Percentiles rank a stretch among this genome's conserved stretches.
phyloP scores from a whole-genome alignment of 1,284 basidiomycete genomes.

The Blastosporella zonata region DNA sequence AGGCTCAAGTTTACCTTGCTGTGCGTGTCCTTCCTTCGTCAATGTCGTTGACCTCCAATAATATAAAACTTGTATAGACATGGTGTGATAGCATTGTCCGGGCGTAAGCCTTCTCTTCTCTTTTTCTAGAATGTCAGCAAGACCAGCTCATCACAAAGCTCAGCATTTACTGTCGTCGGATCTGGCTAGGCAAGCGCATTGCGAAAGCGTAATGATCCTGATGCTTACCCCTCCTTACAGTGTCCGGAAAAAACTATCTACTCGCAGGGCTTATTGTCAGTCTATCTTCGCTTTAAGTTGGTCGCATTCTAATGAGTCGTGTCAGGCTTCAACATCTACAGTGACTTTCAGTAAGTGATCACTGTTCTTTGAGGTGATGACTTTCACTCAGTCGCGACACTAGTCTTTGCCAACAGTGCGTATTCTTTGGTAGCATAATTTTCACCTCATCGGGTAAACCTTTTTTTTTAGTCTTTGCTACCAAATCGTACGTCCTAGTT shows the following conservation, averaged over 20 bases:
- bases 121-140: not conserved
- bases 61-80: not conserved
- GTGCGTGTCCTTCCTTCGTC: not conserved
- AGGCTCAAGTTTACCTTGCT: not conserved
- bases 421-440: not conserved
- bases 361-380: not conserved
- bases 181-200: not conserved
- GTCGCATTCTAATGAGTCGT: not conserved
- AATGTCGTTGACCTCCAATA: not conserved
- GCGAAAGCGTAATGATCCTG: too few species aligned
- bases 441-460: not conserved
- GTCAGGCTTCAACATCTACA: not conserved
- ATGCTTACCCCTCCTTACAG: not conserved
- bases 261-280: not conserved
- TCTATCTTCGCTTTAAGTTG: not conserved
- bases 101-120: not conserved
- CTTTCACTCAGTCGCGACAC: not conserved
- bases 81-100: not conserved
- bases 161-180: constrained; percentile 1
- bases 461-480: not conserved
- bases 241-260: not conserved
- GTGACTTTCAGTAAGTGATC: not conserved
- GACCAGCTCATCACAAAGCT: not conserved
- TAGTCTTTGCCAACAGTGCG: constrained; percentile 2
- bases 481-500: not conserved